These are phyloP conservation scores for Penicillium paradoxum DNA, from an alignment of 495 filamentous ascomycete genomes.

Conservation along the genomic window DNA sequence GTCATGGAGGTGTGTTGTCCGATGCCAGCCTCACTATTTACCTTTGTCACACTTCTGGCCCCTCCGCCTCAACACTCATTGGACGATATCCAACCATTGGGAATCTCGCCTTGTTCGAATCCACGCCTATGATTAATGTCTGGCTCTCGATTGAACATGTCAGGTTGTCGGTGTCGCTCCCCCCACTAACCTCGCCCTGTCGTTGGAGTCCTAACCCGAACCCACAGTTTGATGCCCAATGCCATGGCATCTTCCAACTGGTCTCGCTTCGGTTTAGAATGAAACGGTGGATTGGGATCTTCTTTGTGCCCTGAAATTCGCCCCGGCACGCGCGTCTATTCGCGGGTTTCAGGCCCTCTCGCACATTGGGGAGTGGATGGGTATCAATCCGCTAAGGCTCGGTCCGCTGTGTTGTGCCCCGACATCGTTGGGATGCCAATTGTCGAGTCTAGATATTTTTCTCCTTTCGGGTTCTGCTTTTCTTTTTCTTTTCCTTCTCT, in stretches of 20 bases:
- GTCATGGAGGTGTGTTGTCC: conserved; percentile 3
- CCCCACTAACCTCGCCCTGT: conserved; percentile 16
- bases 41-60: not conserved
- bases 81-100: not conserved
- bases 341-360: conserved; percentile 4
- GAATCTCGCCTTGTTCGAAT: conserved; percentile 4
- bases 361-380: conserved; percentile 20
- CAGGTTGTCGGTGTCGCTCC: conserved; percentile 23
- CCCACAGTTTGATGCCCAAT: conserved; percentile 43
- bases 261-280: conserved; percentile 23
- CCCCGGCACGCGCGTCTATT: conserved; percentile 6
- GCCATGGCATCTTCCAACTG: conserved; percentile 30
- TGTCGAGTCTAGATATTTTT: conserved; percentile 9
- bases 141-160: conserved; percentile 36
- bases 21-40: conserved; percentile 3
- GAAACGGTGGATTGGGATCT: conserved; percentile 15
- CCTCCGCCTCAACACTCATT: not conserved
- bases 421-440: conserved; percentile 9
- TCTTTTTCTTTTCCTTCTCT: conserved; percentile 5
- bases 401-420: conserved; percentile 18
- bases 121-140: conserved; percentile 23
- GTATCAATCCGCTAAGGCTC: conserved; percentile 30
- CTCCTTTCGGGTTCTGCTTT: conserved; percentile 2
- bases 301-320: conserved; percentile 20
- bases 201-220: conserved; percentile 19